Conservation (phyloP, 179 eudicot genomes). For the Carnegiea gigantea region DNA sequence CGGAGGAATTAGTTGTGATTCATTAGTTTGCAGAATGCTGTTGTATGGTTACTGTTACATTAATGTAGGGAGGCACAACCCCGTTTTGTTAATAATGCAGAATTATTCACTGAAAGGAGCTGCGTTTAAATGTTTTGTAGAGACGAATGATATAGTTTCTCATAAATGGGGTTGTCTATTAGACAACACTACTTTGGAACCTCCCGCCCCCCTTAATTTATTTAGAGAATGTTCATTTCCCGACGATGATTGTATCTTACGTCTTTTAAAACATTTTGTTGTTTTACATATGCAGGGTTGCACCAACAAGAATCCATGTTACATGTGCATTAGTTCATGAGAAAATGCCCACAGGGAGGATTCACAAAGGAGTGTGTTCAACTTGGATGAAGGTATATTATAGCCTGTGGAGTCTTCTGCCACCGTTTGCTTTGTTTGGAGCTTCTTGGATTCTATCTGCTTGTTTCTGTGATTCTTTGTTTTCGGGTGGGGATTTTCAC, state of each 20-base stretch:
- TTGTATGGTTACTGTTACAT: too few species aligned
- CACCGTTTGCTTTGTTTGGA: neutral
- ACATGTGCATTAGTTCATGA: conserved; percentile 89
- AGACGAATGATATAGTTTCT: neutral
- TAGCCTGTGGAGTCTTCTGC: neutral
- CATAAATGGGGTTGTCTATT: too few species aligned
- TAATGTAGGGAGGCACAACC: too few species aligned
- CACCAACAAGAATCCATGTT: conserved; percentile 88
- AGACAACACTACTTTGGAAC: too few species aligned
- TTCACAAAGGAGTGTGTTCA: conserved; percentile 93
- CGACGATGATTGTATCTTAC: neutral
- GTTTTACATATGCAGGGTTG: conserved; percentile 56
- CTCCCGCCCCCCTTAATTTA: too few species aligned
- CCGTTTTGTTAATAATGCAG: too few species aligned
- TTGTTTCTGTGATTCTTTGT: neutral
- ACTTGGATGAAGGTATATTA: conserved; percentile 96
- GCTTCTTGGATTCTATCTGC: neutral
- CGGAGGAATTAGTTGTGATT: neutral
- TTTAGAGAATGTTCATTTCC: neutral
- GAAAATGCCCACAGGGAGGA: conserved; percentile 75
- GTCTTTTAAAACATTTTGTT: neutral
- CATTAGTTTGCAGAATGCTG: neutral
- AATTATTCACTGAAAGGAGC: too few species aligned
- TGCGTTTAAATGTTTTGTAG: neutral
- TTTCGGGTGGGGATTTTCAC: neutral